phyloP scores from a whole-genome alignment of 140 eudicot species.

The Bidens hawaiensis region DNA sequence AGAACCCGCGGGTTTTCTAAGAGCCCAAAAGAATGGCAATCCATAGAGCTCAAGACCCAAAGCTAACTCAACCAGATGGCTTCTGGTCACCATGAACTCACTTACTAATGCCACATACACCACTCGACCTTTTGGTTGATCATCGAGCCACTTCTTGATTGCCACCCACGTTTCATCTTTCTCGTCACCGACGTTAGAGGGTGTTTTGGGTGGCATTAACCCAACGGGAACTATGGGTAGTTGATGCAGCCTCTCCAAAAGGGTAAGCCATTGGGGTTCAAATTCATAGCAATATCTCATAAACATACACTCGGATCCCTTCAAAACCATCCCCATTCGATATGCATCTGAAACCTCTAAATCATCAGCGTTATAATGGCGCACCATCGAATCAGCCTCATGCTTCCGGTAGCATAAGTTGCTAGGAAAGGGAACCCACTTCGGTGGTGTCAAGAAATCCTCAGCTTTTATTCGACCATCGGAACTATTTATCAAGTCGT shows the following conservation, averaged over 20 bases:
- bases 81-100: conserved; percentile 14
- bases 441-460: background rate
- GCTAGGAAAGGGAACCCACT: conserved; percentile 22
- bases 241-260: conserved; percentile 1
- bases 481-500: conserved; percentile 19
- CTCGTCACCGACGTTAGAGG: no score
- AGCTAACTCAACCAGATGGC: conserved; percentile 34
- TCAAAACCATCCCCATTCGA: background rate
- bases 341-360: conserved; percentile 29
- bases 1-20: conserved; percentile 22
- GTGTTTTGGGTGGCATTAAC: conserved; percentile 35
- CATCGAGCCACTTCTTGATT: no score
- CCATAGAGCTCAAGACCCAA: conserved; percentile 43
- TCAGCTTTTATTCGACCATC: conserved; percentile 3
- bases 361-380: background rate
- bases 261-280: conserved; percentile 36
- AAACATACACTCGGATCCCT: no score
- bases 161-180: no score
- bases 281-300: conserved; percentile 31
- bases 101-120: conserved; percentile 37
- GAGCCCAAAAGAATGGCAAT: background rate
- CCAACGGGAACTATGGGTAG: conserved; percentile 40
- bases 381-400: conserved; percentile 27
- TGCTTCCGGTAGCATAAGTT: conserved; percentile 19
- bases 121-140: no score